Conservation (phyloP, 495 filamentous ascomycete species). For the Rhypophila decipiens region DNA sequence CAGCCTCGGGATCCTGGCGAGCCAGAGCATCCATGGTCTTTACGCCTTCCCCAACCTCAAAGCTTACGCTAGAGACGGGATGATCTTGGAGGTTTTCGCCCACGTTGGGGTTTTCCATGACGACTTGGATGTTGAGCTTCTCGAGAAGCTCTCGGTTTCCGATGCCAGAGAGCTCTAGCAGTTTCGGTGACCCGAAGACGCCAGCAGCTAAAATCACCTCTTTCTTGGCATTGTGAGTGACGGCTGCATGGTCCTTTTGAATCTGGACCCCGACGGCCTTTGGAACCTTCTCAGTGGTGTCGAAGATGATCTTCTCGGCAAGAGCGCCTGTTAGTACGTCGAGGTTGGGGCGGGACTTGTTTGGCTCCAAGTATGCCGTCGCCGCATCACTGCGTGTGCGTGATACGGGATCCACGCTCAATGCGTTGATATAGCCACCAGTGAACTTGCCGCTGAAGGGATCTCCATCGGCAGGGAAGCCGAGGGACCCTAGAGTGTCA, state of each 20-base stretch:
- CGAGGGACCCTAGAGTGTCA: slow-evolving; percentile 20
- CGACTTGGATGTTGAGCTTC: slow-evolving; percentile 34
- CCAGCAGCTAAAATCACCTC: slow-evolving; percentile 53
- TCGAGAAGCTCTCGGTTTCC: slow-evolving; percentile 27
- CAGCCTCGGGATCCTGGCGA: slow-evolving; percentile 54
- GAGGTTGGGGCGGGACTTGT: slow-evolving; percentile 30
- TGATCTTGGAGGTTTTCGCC: slow-evolving; percentile 33
- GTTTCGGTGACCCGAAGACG: slow-evolving; percentile 43
- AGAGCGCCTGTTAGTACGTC: slow-evolving; percentile 27
- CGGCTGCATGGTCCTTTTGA: no score
- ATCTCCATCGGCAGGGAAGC: slow-evolving; percentile 8
- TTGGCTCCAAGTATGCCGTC: slow-evolving; percentile 19
- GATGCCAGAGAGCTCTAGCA: slow-evolving; percentile 42
- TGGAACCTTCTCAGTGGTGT: slow-evolving; percentile 11
- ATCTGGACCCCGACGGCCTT: slow-evolving; percentile 36
- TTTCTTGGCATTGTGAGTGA: slow-evolving; percentile 38
- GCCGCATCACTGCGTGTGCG: slow-evolving; percentile 21
- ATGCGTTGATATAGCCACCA: slow-evolving; percentile 26
- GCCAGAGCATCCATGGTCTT: slow-evolving; percentile 70
- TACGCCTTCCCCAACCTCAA: slow-evolving; percentile 35
- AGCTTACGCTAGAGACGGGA: slow-evolving; percentile 3
- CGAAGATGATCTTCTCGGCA: slow-evolving; percentile 36
- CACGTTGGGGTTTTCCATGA: slow-evolving; percentile 45
- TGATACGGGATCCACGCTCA: slow-evolving; percentile 26
- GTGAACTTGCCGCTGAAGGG: slow-evolving; percentile 14